Evolutionary conservation across 2,329 filamentous ascomycete species (phyloP).

Genomic region (Aspergillus hiratsukae): DNA sequence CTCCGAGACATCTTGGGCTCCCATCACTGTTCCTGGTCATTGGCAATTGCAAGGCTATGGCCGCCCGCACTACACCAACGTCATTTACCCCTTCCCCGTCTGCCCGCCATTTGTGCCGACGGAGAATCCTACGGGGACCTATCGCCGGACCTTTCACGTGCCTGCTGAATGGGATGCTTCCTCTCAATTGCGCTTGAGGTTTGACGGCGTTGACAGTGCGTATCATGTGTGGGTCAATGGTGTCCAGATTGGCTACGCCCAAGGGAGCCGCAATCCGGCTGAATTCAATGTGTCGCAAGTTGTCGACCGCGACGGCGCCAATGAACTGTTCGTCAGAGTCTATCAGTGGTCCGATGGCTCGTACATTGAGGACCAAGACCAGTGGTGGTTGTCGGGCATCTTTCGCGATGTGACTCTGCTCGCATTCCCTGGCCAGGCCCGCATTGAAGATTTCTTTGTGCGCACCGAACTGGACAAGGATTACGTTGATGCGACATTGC

Average conservation of each 20-base stretch:
- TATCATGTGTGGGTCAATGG: constrained; percentile 69
- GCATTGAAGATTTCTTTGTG: constrained; percentile 58
- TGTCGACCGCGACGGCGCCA: constrained; percentile 46
- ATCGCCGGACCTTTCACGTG: constrained; percentile 53
- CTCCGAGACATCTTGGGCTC: not conserved
- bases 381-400: constrained; percentile 65
- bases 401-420: constrained; percentile 63
- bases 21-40: constrained; percentile 59
- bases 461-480: constrained; percentile 50
- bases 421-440: constrained; percentile 48
- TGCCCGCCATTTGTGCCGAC: constrained; percentile 59
- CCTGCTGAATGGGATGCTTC: constrained; percentile 46
- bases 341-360: constrained; percentile 67
- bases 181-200: constrained; percentile 58
- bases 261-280: constrained; percentile 63
- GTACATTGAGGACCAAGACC: constrained; percentile 66
- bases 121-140: constrained; percentile 63
- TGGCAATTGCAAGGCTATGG: constrained; percentile 70
- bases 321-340: constrained; percentile 56
- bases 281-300: constrained; percentile 63
- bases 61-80: constrained; percentile 65
- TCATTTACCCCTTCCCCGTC: constrained; percentile 62
- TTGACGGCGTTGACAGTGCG: constrained; percentile 68
- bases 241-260: constrained; percentile 60
- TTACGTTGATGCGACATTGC: constrained; percentile 50